These are phyloP conservation scores for Metschnikowia lachancei DNA, from an alignment of 805 yeast genomes.

Conservation along the genomic window DNA sequence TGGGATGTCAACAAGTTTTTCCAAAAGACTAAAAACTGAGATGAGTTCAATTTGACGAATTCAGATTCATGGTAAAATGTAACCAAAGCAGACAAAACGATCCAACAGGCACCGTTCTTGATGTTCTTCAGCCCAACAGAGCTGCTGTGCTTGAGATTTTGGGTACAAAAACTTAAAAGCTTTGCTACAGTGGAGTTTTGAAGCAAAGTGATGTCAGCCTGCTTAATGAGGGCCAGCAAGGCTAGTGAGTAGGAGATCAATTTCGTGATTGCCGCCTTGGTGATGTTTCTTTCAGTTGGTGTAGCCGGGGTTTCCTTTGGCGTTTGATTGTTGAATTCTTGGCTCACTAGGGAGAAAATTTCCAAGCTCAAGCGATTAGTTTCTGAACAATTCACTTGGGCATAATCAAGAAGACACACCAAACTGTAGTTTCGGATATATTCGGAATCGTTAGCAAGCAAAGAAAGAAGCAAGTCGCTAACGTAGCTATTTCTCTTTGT, in stretches of 20 bases:
- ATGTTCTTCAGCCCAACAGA: slow-evolving; percentile 21
- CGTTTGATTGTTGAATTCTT: slow-evolving; percentile 22
- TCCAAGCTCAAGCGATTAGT: slow-evolving; percentile 35
- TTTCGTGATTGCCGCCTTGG: slow-evolving; percentile 21
- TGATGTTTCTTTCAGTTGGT: slow-evolving; percentile 21
- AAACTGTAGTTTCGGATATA: slow-evolving; percentile 38
- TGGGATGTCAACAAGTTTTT: slow-evolving; percentile 44
- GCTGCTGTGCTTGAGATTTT: slow-evolving; percentile 39
- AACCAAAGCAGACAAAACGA: slow-evolving; percentile 39
- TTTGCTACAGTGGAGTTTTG: slow-evolving; percentile 42
- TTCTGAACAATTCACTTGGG: slow-evolving; percentile 31
- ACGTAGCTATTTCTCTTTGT: slow-evolving; percentile 26
- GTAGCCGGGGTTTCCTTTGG: slow-evolving; percentile 1
- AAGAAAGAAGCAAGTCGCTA: slow-evolving; percentile 29
- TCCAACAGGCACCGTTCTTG: slow-evolving; percentile 40
- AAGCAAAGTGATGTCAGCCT: slow-evolving; percentile 32
- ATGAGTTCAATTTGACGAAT: slow-evolving; percentile 42
- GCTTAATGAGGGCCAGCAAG: slow-evolving; percentile 35
- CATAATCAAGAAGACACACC: slow-evolving; percentile 30
- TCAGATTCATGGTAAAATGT: slow-evolving; percentile 42
- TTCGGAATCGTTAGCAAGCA: slow-evolving; percentile 33
- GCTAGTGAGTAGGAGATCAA: slow-evolving; percentile 36
- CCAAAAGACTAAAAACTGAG: slow-evolving; percentile 45
- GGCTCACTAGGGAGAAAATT: slow-evolving; percentile 30
- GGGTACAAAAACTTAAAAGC: slow-evolving; percentile 45